Evolutionary conservation across 208 protist genomes (phyloP).

Genomic region (Wallacemonas sp.): DNA sequence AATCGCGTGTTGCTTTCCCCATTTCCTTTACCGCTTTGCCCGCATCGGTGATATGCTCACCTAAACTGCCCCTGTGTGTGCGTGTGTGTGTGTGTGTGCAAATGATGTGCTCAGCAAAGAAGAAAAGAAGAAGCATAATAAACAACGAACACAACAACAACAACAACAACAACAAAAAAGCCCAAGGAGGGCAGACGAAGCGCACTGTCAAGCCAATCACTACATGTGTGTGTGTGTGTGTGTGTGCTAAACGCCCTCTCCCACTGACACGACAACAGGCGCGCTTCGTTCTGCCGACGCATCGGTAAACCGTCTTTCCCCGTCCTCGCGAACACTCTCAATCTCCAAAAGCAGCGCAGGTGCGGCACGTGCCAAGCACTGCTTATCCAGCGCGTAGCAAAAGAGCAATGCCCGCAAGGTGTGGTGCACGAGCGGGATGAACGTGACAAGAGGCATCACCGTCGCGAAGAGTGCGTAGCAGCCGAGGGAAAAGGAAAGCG

Average conservation of each 20-base stretch:
- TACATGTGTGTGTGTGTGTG: background rate
- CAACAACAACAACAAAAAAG: background rate
- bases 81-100: background rate
- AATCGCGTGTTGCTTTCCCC: too few species aligned
- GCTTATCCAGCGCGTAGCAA: background rate
- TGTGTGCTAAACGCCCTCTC: background rate
- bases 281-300: background rate
- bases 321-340: conserved; percentile 5
- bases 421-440: background rate
- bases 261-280: conserved; percentile 7
- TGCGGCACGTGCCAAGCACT: background rate
- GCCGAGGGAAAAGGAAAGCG: background rate
- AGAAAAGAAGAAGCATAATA: background rate
- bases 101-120: background rate
- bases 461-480: background rate
- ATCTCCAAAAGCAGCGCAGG: conserved; percentile 14
- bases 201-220: too few species aligned
- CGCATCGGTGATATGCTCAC: too few species aligned
- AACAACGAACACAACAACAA: background rate
- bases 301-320: conserved; percentile 1
- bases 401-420: conserved; percentile 4
- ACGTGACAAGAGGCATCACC: background rate
- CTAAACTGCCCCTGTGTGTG: too few species aligned
- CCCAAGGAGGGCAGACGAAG: background rate
- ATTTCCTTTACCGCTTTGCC: too few species aligned